Base-by-base conservation (phyloP, 2,329 filamentous ascomycete species). In the Neonectria coccinea region DNA sequence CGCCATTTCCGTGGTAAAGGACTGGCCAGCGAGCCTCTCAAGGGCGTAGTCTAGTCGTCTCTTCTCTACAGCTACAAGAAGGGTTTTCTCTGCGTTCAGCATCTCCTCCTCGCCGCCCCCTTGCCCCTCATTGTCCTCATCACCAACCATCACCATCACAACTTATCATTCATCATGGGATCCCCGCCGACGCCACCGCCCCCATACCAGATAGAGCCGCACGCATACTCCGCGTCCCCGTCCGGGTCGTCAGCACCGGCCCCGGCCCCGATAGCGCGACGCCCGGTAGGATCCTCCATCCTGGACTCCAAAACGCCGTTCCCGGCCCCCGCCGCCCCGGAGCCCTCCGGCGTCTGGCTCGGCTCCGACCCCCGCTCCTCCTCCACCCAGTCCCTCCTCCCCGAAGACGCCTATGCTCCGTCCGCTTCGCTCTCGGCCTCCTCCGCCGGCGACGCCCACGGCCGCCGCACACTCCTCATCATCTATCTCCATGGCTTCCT, bases 401-500 rank as follows among this genome's bases (percentile, higher is more conserved):
- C 81, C 6, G 66, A 71, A 6, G 58, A 64, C 10, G 33, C 56
- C 7, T 51, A 52, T 22, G 29, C 55, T 4, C 29, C 47, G 57
- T 59, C 68, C 5, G 75, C 78, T 42, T 81, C 82, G 18, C 69
- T 81, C n/a, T 27, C 77, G 66, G 54, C 76, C 66, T 10, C 65
- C 62, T 16, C 67, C 67, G 12, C 51, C 11, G 51, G 42, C 31
- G 62, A 65, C 54, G 41, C 58, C 22, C 41, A 14, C 4, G 67
- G 70, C 65, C 82, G 83, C 48, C 84, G 88, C 66, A 87, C 83
- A 27, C 83, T 97, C 25, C 84, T 97, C 1, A 76, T 97, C 22
- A 83, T 97, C 57, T 97, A 94, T 76, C 89, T 97, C 60, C 94
- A 97, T 81, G 94, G 94, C 65, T 97, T 97, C 80, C 91, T 96